Evolutionary conservation across 148 eudicot species (phyloP).

Genomic region (Nepenthes mirabilis): DNA sequence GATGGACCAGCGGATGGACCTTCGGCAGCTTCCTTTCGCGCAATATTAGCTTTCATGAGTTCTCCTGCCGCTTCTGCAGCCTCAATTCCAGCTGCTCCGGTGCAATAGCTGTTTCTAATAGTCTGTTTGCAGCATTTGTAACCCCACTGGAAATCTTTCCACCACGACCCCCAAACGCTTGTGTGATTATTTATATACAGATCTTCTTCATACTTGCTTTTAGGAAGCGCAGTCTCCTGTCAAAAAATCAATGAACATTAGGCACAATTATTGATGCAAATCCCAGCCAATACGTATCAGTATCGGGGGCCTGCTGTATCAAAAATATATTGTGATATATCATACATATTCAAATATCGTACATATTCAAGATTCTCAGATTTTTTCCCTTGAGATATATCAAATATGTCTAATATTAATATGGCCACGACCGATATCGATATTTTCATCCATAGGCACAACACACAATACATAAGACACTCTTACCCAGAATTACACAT

Average conservation of each 20-base stretch:
- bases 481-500: not conserved
- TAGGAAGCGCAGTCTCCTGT: conserved; percentile 63
- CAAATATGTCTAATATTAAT: too few species aligned
- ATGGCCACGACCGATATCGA: too few species aligned
- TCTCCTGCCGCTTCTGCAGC: conserved; percentile 85
- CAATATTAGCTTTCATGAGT: conserved; percentile 87
- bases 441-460: not conserved
- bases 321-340: too few species aligned
- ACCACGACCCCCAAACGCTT: conserved; percentile 88
- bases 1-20: conserved; percentile 20
- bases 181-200: conserved; percentile 67
- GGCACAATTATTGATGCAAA: not conserved
- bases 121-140: conserved; percentile 76
- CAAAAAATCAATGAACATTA: not conserved
- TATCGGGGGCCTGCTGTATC: too few species aligned
- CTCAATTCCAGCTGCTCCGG: conserved; percentile 92
- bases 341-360: too few species aligned
- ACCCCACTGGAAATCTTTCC: conserved; percentile 92
- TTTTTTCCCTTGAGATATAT: too few species aligned
- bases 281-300: too few species aligned
- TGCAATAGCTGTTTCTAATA: conserved; percentile 74
- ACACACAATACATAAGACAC: not conserved
- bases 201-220: conserved; percentile 92
- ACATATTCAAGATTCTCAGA: too few species aligned
- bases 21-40: conserved; percentile 79